A percentile compares a stretch with the other conserved stretches of the same genome.
phyloP scores from a whole-genome alignment of 108 stramenopile species.

The Hondaea fermentalgiana region DNA sequence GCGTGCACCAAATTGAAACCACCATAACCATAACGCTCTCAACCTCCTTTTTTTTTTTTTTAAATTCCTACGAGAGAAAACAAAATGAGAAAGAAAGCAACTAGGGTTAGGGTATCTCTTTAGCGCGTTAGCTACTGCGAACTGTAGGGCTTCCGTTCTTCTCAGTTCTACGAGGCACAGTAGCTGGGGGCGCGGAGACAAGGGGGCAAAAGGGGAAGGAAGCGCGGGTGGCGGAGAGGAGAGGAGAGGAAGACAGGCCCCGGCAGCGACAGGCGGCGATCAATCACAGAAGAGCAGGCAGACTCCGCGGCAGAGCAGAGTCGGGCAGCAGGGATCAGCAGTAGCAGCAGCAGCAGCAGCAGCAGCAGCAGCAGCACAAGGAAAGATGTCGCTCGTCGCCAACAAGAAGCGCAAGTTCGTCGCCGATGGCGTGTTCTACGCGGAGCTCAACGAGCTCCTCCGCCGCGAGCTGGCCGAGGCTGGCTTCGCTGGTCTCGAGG shows the following conservation, averaged over 20 bases:
- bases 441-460: conserved; percentile 98
- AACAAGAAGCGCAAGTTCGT: conserved; percentile 99
- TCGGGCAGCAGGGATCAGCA: no score
- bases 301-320: no score
- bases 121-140: background rate
- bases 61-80: no score
- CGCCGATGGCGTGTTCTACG: conserved; percentile 97
- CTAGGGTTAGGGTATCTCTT: background rate
- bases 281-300: no score
- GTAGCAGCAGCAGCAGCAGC: no score
- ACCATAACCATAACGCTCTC: background rate
- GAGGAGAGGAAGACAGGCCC: no score
- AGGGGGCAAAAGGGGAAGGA: no score
- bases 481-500: conserved; percentile 98
- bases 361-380: no score
- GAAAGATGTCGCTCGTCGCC: conserved; percentile 35
- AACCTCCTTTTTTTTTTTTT: background rate
- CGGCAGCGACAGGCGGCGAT: no score
- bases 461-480: conserved; percentile 91
- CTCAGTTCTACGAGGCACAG: background rate
- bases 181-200: no score
- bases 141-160: background rate
- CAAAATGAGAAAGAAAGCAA: background rate
- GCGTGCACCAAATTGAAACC: background rate
- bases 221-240: no score